Evolutionary conservation across 495 filamentous ascomycete species (phyloP).

Genomic region (Venustampulla echinocandica): DNA sequence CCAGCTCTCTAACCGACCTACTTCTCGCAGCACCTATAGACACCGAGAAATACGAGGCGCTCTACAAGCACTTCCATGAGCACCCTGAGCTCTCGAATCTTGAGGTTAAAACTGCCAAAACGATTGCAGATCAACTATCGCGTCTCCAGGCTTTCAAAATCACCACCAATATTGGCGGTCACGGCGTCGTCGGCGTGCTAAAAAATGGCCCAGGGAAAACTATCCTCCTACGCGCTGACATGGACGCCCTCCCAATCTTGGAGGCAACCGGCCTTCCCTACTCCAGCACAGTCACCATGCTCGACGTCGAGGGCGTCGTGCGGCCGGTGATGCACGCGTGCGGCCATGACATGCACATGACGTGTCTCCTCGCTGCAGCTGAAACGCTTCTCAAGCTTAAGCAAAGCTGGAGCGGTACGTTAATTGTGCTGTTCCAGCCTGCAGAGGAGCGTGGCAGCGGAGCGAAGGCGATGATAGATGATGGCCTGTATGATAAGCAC

Average conservation of each 20-base stretch:
- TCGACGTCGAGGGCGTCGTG: conserved; percentile 31
- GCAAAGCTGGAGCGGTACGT: conserved; percentile 44
- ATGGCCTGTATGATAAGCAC: conserved; percentile 47
- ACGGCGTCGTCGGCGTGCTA: conserved; percentile 47
- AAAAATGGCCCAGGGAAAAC: conserved; percentile 46
- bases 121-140: conserved; percentile 30
- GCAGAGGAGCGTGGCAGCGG: conserved; percentile 49
- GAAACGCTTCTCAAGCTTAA: conserved; percentile 33
- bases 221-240: conserved; percentile 50
- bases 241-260: conserved; percentile 52
- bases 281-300: conserved; percentile 36
- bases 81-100: conserved; percentile 45
- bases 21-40: too few species aligned
- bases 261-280: conserved; percentile 50
- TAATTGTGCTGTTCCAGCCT: conserved; percentile 54
- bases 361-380: conserved; percentile 42
- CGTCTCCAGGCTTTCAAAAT: conserved; percentile 35
- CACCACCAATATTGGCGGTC: conserved; percentile 43
- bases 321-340: conserved; percentile 59
- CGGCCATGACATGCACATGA: conserved; percentile 57
- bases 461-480: conserved; percentile 52
- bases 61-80: conserved; percentile 40
- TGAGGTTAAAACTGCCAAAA: conserved; percentile 37
- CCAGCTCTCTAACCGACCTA: too few species aligned
- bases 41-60: conserved; percentile 31